Base-by-base conservation (phyloP, 805 yeast species). In the Lipomyces mesembrius region DNA sequence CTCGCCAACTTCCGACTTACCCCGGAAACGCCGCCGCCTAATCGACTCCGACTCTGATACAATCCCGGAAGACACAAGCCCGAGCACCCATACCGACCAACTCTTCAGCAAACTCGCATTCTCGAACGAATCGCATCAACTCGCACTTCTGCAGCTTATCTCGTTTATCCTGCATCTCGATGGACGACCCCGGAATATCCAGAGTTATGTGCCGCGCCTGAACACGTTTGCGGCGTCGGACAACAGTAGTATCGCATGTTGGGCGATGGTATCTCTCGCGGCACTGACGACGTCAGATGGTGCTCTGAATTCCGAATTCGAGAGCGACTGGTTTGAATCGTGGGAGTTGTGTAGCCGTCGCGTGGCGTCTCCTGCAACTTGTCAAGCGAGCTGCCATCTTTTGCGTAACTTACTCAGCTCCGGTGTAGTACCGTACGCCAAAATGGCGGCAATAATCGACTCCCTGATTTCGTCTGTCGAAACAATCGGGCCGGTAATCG, bases 261-360 rank as follows among this genome's bases (percentile, higher is more conserved):
- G 71, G 71, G 68, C 71, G 5, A 61, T 65, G 62, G 39, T 64
- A 4, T 57, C 63, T 12, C 51, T 66, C 12, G 54, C 64, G n/a
- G 34, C 60, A 11, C 35, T 63, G 25, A n/a, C 59, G 9, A 25
- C 51, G 14, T 51, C 34, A 9, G n/a, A 9, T 0, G 56, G 52
- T n/a, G 32, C 58, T 17, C 46, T 25, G 25, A 22, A 39, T n/a
- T 6, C 34, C 17, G 52, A 59, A 29, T 46, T 49, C 53, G 14
- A 49, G 11, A 11, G 39, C 6, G 67, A 51, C 9, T 66, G 67
- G 69, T n/a, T 43, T 8, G 61, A 63, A 7, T 29, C 63, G 5
- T 63, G 63, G 63, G 60, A 62, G 22, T 27, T 53, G 2, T 60
- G 67, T 49, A 34, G 29, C 52, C 66, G 61, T 14, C 54, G 62